Conservation (phyloP, 192 early-diverging fungal species). For the Podila verticillata region DNA sequence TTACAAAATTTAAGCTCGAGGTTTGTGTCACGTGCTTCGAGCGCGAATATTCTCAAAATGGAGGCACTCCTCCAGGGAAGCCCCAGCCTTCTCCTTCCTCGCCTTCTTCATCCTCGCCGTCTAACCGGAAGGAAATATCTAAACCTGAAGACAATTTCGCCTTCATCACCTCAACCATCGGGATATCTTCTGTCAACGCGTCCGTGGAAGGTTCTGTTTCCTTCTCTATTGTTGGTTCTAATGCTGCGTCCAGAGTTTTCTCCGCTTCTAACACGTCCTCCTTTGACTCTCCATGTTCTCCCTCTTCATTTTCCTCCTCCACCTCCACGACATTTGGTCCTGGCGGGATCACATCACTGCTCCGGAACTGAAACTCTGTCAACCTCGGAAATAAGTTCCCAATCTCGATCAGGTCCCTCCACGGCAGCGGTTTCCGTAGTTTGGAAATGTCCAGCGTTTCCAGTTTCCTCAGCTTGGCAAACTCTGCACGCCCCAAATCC, state of each 20-base stretch:
- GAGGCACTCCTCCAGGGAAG: slow-evolving; percentile 6
- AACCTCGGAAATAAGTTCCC: slow-evolving; percentile 37
- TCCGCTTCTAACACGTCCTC: background rate
- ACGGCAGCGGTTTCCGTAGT: slow-evolving; percentile 11
- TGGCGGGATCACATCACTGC: slow-evolving; percentile 25
- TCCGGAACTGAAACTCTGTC: slow-evolving; percentile 26
- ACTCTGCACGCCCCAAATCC: slow-evolving; percentile 1
- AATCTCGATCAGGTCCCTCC: slow-evolving; percentile 30
- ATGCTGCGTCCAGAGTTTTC: background rate
- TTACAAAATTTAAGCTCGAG: too few species aligned
- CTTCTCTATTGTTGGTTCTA: background rate
- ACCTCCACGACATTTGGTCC: too few species aligned
- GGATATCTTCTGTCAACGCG: background rate
- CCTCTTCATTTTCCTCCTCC: too few species aligned
- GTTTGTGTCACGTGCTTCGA: too few species aligned
- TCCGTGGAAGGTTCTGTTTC: too few species aligned
- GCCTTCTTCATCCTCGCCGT: slow-evolving; percentile 33
- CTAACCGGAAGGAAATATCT: slow-evolving; percentile 16
- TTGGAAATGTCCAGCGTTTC: slow-evolving; percentile 22
- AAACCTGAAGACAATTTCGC: slow-evolving; percentile 31
- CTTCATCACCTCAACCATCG: slow-evolving; percentile 7
- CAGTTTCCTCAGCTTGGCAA: slow-evolving; percentile 9
- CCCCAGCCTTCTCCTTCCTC: slow-evolving; percentile 7
- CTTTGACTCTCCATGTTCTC: background rate
- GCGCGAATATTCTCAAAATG: background rate